A percentile compares a stretch with the other conserved stretches of the same genome.
Evolutionary conservation across 495 filamentous ascomycete genomes (phyloP).

Genomic region (Massariosphaeria phaeospora): DNA sequence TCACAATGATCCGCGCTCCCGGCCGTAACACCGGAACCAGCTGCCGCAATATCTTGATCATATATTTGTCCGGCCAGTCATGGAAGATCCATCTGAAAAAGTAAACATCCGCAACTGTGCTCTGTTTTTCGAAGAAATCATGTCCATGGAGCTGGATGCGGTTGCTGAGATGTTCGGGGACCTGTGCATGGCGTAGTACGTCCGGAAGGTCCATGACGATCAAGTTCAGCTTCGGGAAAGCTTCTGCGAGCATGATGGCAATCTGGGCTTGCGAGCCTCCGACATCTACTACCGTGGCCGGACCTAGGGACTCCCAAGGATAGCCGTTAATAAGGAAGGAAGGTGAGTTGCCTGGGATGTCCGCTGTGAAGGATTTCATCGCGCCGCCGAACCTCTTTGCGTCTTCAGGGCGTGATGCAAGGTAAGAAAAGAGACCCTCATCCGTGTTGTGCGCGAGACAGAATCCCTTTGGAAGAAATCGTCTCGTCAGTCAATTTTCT

Average conservation of each 20-base stretch:
- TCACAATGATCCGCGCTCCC: slow-evolving; percentile 4
- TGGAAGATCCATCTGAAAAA: slow-evolving; percentile 4
- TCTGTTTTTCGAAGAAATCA: slow-evolving; percentile 7
- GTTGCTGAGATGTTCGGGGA: too few species aligned
- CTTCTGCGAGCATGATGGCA: slow-evolving; percentile 45
- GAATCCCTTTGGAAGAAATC: not conserved
- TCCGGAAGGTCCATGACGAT: slow-evolving; percentile 62
- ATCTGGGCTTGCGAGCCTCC: slow-evolving; percentile 56
- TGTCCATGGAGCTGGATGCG: too few species aligned
- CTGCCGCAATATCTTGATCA: slow-evolving; percentile 1
- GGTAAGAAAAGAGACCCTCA: slow-evolving; percentile 23
- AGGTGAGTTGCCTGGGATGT: slow-evolving; percentile 8
- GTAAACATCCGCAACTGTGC: slow-evolving; percentile 7
- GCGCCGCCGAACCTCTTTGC: slow-evolving; percentile 48
- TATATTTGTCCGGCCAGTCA: slow-evolving; percentile 6
- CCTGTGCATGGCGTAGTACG: too few species aligned
- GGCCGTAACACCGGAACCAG: not conserved
- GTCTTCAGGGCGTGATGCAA: slow-evolving; percentile 25
- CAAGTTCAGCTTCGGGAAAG: slow-evolving; percentile 48
- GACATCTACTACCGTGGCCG: slow-evolving; percentile 37
- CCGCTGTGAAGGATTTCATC: slow-evolving; percentile 46
- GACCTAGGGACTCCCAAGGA: not conserved
- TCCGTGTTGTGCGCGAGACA: slow-evolving; percentile 24
- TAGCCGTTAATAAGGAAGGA: not conserved
- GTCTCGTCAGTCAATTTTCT: slow-evolving; percentile 2